Percentiles rank a stretch among this genome's conserved stretches.
These are phyloP conservation scores for Aquilaria sinensis DNA, from an alignment of 345 rosid genomes.

Conservation along the genomic window DNA sequence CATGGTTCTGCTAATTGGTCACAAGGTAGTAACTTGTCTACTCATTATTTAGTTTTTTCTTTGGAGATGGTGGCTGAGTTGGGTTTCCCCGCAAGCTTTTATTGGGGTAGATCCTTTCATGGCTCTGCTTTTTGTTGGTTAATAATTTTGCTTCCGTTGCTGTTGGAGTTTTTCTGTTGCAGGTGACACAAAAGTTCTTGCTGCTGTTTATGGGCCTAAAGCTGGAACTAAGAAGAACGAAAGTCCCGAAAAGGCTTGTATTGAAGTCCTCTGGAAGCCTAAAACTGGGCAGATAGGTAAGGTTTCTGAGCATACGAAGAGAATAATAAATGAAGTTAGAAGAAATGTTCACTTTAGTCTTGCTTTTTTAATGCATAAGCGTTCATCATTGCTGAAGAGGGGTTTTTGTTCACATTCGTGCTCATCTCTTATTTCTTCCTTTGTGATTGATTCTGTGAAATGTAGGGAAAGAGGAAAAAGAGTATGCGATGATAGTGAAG, in stretches of 20 bases:
- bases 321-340: too few relatives aligned
- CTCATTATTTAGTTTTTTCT: background rate
- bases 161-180: background rate
- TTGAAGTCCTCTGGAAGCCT: slow-evolving; percentile 96
- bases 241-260: slow-evolving; percentile 81
- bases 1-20: slow-evolving; percentile 98
- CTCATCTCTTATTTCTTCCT: slow-evolving; percentile 4
- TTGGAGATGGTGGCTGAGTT: too few relatives aligned
- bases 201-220: slow-evolving; percentile 92
- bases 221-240: slow-evolving; percentile 89
- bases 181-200: slow-evolving; percentile 88
- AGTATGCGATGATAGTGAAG: slow-evolving; percentile 78
- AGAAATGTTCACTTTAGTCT: too few relatives aligned
- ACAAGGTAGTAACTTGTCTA: slow-evolving; percentile 45
- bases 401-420: background rate
- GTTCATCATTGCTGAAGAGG: too few relatives aligned
- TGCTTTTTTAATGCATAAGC: background rate
- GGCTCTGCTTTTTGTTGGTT: background rate
- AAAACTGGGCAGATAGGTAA: slow-evolving; percentile 81
- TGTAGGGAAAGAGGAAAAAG: slow-evolving; percentile 71
- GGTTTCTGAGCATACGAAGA: too few relatives aligned
- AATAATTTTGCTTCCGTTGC: background rate
- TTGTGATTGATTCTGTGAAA: background rate
- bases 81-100: background rate
- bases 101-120: background rate